Evolutionary conservation across 2,329 filamentous ascomycete genomes (phyloP).

Genomic region (Penicillium capsulatum): DNA sequence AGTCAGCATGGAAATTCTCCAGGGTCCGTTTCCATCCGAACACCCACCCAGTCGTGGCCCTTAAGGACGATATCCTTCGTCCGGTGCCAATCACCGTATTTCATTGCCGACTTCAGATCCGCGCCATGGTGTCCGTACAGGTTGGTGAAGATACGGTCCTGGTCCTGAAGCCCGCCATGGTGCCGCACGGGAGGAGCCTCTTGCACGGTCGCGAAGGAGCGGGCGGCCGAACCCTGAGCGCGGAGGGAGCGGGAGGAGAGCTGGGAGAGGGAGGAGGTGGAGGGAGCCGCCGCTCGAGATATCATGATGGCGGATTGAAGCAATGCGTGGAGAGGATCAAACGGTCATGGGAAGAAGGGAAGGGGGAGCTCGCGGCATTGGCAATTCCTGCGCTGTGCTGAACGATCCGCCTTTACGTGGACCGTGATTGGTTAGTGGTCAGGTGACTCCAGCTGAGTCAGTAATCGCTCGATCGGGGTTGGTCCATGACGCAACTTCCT

Average conservation of each 20-base stretch:
- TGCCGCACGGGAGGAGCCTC: slow-evolving; percentile 59
- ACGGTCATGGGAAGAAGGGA: slow-evolving; percentile 23
- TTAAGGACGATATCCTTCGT: slow-evolving; percentile 98
- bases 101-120: slow-evolving; percentile 89
- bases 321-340: slow-evolving; percentile 31
- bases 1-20: slow-evolving; percentile 24
- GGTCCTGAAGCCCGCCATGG: slow-evolving; percentile 86
- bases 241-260: slow-evolving; percentile 42
- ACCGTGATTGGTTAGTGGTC: slow-evolving; percentile 34
- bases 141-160: slow-evolving; percentile 99
- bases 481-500: not conserved
- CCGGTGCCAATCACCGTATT: slow-evolving; percentile 99
- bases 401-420: slow-evolving; percentile 38
- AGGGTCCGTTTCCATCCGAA: slow-evolving; percentile 3
- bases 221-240: slow-evolving; percentile 42
- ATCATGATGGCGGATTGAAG: slow-evolving; percentile 41
- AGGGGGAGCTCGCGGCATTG: slow-evolving; percentile 28
- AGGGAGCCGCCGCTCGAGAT: slow-evolving; percentile 45
- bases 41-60: slow-evolving; percentile 81
- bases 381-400: slow-evolving; percentile 38
- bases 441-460: slow-evolving; percentile 32
- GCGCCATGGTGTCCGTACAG: slow-evolving; percentile 89
- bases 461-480: slow-evolving; percentile 6
- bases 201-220: slow-evolving; percentile 77
- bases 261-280: slow-evolving; percentile 39